Evolutionary conservation across 73 alveolate species (phyloP).

Genomic region (Diophrys appendiculata): DNA sequence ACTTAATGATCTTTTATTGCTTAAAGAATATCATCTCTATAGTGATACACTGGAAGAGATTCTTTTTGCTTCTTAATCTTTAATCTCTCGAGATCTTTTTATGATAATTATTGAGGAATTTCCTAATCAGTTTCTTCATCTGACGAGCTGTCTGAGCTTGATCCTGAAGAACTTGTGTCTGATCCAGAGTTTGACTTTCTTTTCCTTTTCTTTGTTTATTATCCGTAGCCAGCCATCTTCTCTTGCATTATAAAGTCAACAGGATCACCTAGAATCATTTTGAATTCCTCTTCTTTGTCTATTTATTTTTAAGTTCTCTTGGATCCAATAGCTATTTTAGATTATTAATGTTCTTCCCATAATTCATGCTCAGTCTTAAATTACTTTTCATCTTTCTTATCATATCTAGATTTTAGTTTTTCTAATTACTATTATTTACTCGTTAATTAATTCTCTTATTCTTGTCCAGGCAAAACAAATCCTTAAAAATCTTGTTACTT

Average conservation of each 20-base stretch:
- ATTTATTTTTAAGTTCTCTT: slow-evolving; percentile 17
- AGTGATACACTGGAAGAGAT: slow-evolving; percentile 84
- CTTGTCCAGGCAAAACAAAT: slow-evolving; percentile 83
- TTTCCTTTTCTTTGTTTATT: slow-evolving; percentile 59
- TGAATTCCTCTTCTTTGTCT: slow-evolving; percentile 8
- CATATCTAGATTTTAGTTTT: slow-evolving; percentile 55
- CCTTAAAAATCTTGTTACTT: slow-evolving; percentile 61
- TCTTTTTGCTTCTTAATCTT: slow-evolving; percentile 7
- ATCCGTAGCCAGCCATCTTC: not conserved
- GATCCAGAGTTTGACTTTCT: slow-evolving; percentile 77
- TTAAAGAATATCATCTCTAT: slow-evolving; percentile 82
- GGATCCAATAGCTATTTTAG: slow-evolving; percentile 77
- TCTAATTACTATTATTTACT: slow-evolving; percentile 52
- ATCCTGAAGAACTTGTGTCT: slow-evolving; percentile 50
- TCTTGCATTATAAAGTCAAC: too few species aligned
- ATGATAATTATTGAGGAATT: not conserved
- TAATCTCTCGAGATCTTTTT: slow-evolving; percentile 20
- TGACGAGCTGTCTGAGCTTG: slow-evolving; percentile 3
- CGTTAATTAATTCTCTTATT: slow-evolving; percentile 69
- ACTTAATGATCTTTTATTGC: slow-evolving; percentile 79
- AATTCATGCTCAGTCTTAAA: slow-evolving; percentile 84
- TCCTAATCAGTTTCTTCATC: not conserved
- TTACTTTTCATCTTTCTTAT: slow-evolving; percentile 55
- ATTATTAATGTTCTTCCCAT: slow-evolving; percentile 88
- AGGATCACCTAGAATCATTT: not conserved